phyloP scores from a whole-genome alignment of 768 basidiomycete genomes.

The Suillus bovinus region DNA sequence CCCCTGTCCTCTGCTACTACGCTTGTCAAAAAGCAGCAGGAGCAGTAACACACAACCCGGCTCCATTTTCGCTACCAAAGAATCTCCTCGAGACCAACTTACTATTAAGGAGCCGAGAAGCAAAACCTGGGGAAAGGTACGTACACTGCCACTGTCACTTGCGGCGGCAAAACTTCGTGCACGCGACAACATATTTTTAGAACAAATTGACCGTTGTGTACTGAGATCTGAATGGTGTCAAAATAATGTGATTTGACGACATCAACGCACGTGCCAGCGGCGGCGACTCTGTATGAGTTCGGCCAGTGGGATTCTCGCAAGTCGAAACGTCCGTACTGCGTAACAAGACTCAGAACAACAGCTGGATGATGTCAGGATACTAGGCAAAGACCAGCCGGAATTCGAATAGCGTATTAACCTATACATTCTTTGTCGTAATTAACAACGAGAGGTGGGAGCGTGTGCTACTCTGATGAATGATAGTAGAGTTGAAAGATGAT shows the following conservation, averaged over 20 bases:
- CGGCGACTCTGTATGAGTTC: constrained; percentile 55
- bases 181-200: no score
- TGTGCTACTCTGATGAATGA: neutral
- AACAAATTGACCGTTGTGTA: no score
- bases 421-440: constrained; percentile 1
- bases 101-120: no score
- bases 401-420: constrained; percentile 4
- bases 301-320: constrained; percentile 40
- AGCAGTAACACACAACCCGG: constrained; percentile 13
- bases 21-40: neutral
- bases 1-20: neutral
- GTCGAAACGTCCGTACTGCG: neutral
- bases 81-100: constrained; percentile 47
- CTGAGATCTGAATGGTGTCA: no score
- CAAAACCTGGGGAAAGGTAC: no score
- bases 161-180: no score
- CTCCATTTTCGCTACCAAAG: constrained; percentile 36
- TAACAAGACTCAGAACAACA: neutral
- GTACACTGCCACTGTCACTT: no score
- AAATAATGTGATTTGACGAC: no score
- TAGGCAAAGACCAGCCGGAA: neutral
- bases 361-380: neutral
- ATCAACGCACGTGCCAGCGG: no score
- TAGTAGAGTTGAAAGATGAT: constrained; percentile 1
- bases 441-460: neutral